Evolutionary conservation across 257 asterid genomes (phyloP).

Genomic region (Linaria vulgaris): DNA sequence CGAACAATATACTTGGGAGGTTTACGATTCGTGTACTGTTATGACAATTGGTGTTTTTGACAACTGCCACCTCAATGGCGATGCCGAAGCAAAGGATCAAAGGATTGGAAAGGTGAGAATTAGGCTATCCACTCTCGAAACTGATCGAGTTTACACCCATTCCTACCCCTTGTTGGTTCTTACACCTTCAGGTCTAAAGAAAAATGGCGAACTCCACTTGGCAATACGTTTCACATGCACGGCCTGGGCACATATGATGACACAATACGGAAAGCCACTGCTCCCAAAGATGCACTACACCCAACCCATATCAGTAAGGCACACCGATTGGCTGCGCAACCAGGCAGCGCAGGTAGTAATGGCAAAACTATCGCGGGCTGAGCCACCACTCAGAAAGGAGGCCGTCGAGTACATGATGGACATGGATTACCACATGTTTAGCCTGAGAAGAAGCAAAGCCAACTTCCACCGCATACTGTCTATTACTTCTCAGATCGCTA

Average conservation of each 20-base stretch:
- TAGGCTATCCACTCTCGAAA: conserved; percentile 80
- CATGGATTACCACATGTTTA: conserved; percentile 71
- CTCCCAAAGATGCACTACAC: conserved; percentile 89
- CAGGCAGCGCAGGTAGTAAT: conserved; percentile 71
- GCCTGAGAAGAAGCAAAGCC: conserved; percentile 90
- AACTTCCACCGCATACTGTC: conserved; percentile 71
- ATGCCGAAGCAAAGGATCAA: conserved; percentile 64
- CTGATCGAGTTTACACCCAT: conserved; percentile 74
- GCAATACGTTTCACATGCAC: conserved; percentile 91
- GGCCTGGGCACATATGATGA: conserved; percentile 75
- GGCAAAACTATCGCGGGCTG: conserved; percentile 61
- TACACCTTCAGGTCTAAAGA: conserved; percentile 70
- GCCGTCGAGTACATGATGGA: conserved; percentile 83
- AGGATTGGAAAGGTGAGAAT: conserved; percentile 88
- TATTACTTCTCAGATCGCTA: conserved; percentile 50
- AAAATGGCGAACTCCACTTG: conserved; percentile 83
- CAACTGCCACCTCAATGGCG: conserved; percentile 69
- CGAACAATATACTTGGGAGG: conserved; percentile 99
- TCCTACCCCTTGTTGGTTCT: conserved; percentile 75
- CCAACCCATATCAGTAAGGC: conserved; percentile 80
- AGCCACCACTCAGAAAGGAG: conserved; percentile 83
- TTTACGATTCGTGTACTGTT: conserved; percentile 79
- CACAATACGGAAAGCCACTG: conserved; percentile 83
- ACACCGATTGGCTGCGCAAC: conserved; percentile 81
- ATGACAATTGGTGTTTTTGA: conserved; percentile 87